These are phyloP conservation scores for Yamadazyma trypodendri DNA, from an alignment of 1,139 yeast species.

Conservation along the genomic window DNA sequence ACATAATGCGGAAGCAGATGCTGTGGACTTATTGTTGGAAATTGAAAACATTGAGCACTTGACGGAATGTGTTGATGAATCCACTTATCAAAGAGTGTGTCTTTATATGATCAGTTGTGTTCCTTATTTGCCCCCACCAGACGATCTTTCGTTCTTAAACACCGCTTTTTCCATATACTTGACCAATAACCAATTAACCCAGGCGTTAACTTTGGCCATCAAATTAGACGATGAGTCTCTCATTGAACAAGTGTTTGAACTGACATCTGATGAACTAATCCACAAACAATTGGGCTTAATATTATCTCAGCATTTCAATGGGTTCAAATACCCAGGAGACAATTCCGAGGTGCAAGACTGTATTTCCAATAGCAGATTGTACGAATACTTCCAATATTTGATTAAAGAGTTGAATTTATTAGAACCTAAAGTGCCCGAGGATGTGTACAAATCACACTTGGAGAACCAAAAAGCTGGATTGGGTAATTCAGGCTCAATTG, in stretches of 20 bases:
- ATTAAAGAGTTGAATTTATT: conserved; percentile 83
- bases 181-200: conserved; percentile 77
- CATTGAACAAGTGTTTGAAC: conserved; percentile 74
- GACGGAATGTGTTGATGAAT: conserved; percentile 80
- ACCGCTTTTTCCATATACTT: conserved; percentile 91
- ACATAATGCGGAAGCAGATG: conserved; percentile 98
- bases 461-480: conserved; percentile 64
- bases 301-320: conserved; percentile 82
- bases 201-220: conserved; percentile 86
- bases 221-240: conserved; percentile 80
- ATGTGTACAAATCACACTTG: conserved; percentile 86
- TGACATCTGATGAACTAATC: conserved; percentile 66
- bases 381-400: conserved; percentile 77
- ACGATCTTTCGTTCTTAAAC: conserved; percentile 79
- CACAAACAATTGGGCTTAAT: conserved; percentile 92
- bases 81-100: conserved; percentile 86
- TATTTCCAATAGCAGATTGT: conserved; percentile 74
- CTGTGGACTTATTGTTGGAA: conserved; percentile 88
- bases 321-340: conserved; percentile 63
- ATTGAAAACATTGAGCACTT: conserved; percentile 83
- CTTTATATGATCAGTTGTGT: conserved; percentile 95
- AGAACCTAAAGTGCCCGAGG: conserved; percentile 93
- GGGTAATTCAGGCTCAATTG: conserved; percentile 67
- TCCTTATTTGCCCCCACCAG: conserved; percentile 93
- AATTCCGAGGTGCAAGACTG: conserved; percentile 82